Evolutionary conservation across 2,329 filamentous ascomycete genomes (phyloP).

Genomic region (Verticillium albo-atrum): DNA sequence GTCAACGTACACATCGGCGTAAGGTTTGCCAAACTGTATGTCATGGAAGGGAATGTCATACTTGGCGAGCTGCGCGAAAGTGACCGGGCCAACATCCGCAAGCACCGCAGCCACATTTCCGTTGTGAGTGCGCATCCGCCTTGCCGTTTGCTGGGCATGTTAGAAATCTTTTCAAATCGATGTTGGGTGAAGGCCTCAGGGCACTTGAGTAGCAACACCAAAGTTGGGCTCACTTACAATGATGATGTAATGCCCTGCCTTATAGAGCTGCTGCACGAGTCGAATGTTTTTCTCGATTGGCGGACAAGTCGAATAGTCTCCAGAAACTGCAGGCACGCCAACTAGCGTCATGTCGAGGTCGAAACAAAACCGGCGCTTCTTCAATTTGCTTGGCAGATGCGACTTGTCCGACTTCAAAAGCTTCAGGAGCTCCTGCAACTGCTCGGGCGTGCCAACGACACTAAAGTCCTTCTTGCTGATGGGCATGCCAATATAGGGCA

Average conservation of each 20-base stretch:
- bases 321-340: slow-evolving; percentile 18
- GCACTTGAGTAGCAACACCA: no score
- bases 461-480: slow-evolving; percentile 18
- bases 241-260: slow-evolving; percentile 24
- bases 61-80: slow-evolving; percentile 19
- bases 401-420: slow-evolving; percentile 16
- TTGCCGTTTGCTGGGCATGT: slow-evolving; percentile 17
- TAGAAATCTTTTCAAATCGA: no score
- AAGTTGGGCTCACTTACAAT: no score
- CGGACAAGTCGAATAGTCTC: slow-evolving; percentile 23
- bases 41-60: slow-evolving; percentile 23
- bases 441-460: slow-evolving; percentile 22
- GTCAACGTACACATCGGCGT: slow-evolving; percentile 23
- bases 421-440: slow-evolving; percentile 20
- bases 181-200: no score
- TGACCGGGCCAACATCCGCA: slow-evolving; percentile 19
- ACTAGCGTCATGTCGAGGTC: slow-evolving; percentile 25
- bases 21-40: slow-evolving; percentile 23
- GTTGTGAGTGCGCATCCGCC: slow-evolving; percentile 21
- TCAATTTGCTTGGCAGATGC: slow-evolving; percentile 13
- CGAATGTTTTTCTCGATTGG: slow-evolving; percentile 22
- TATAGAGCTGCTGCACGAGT: slow-evolving; percentile 20
- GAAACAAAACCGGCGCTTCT: slow-evolving; percentile 25
- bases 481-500: slow-evolving; percentile 18
- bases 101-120: slow-evolving; percentile 21